A percentile compares a stretch with the other conserved stretches of the same genome.
Evolutionary conservation across 2,329 filamentous ascomycete species (phyloP).

Genomic region (Colletotrichum sp.): DNA sequence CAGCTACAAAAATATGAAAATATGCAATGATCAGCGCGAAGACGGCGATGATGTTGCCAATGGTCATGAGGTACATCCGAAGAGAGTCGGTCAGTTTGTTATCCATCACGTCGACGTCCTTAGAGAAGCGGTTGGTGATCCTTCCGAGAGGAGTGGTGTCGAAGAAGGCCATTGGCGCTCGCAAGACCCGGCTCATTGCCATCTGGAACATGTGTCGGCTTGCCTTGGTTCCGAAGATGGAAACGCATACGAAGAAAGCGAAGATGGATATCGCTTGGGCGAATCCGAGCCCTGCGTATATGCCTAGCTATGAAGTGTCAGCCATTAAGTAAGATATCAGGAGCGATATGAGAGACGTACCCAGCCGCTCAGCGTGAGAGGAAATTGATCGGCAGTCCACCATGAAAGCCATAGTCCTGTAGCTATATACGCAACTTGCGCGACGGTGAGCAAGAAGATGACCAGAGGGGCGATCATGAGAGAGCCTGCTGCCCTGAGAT

Average conservation of each 20-base stretch:
- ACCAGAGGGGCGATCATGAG: conserved; percentile 72
- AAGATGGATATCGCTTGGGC: conserved; percentile 78
- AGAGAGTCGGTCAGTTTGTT: conserved; percentile 88
- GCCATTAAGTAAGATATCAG: not conserved
- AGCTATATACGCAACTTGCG: conserved; percentile 73
- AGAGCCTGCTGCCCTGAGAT: conserved; percentile 76
- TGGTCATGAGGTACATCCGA: conserved; percentile 87
- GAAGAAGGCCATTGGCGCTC: conserved; percentile 84
- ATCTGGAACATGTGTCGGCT: conserved; percentile 81
- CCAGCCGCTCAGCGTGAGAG: not conserved
- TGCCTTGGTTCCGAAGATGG: conserved; percentile 78
- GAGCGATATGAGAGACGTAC: not conserved
- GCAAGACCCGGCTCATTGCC: conserved; percentile 76
- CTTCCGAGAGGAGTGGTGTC: conserved; percentile 95
- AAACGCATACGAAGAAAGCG: conserved; percentile 77
- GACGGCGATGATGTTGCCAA: conserved; percentile 80
- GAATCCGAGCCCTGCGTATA: conserved; percentile 73
- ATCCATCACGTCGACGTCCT: conserved; percentile 96
- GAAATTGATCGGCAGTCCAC: conserved; percentile 81
- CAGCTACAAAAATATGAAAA: conserved; percentile 82
- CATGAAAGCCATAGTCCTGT: conserved; percentile 80
- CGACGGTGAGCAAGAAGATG: conserved; percentile 65
- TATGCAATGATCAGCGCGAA: conserved; percentile 90
- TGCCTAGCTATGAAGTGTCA: conserved; percentile 38
- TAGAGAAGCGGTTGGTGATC: conserved; percentile 94